Percentiles rank a stretch among this genome's conserved stretches.
These are phyloP conservation scores for Perkinsus chesapeaki DNA, from an alignment of 169 alveolate species.

Conservation along the genomic window DNA sequence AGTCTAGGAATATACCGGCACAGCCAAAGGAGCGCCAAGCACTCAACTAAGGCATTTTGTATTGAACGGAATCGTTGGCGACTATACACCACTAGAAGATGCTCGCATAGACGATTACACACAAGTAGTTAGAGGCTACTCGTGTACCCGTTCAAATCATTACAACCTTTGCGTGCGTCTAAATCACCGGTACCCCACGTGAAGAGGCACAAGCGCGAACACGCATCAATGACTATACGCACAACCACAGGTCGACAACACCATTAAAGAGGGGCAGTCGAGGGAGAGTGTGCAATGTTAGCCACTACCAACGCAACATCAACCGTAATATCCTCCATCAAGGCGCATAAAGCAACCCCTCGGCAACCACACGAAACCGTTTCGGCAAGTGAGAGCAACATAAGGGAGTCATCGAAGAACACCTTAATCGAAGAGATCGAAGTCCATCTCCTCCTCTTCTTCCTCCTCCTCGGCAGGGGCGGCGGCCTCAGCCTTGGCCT, in stretches of 20 bases:
- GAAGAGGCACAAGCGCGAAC: conserved; percentile 4
- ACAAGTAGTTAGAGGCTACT: not conserved
- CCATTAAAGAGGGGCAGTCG: not conserved
- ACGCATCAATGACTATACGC: not conserved
- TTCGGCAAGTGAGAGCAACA: not conserved
- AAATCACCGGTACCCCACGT: not conserved
- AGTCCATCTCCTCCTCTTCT: conserved; percentile 90
- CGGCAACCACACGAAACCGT: not conserved
- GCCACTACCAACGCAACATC: not conserved
- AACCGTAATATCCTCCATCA: not conserved
- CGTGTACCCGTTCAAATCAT: not conserved
- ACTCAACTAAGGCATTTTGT: not conserved
- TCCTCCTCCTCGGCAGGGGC: conserved; percentile 83
- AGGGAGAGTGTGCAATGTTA: not conserved
- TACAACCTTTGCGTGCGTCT: not conserved
- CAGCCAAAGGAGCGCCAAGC: not conserved
- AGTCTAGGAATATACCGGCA: not conserved
- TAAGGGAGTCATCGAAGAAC: not conserved
- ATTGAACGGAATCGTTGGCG: not conserved
- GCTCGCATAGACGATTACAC: conserved; percentile 4
- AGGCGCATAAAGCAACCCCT: not conserved
- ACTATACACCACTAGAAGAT: not conserved
- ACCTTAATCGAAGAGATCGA: conserved; percentile 71
- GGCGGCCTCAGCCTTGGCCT: conserved; percentile 56
- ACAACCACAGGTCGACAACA: not conserved